Percentiles rank a stretch among this genome's conserved stretches.
These are phyloP conservation scores for Plasmodium yoelii DNA, from an alignment of 169 alveolate genomes.

Conservation along the genomic window DNA sequence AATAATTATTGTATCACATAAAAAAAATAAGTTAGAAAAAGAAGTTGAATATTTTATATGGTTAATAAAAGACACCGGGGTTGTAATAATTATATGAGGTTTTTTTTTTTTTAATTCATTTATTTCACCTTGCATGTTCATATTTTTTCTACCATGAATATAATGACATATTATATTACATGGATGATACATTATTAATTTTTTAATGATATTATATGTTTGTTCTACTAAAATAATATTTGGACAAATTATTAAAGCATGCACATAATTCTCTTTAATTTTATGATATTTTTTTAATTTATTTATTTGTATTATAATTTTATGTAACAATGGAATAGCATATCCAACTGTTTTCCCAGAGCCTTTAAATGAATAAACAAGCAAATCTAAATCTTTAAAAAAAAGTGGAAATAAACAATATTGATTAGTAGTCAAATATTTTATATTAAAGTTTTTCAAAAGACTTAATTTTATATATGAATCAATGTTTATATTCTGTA, in stretches of 20 bases:
- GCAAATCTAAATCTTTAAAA: constrained; percentile 56
- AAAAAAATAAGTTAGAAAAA: constrained; percentile 41
- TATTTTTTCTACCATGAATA: constrained; percentile 70
- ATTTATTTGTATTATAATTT: constrained; percentile 51
- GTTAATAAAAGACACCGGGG: constrained; percentile 50
- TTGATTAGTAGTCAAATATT: constrained; percentile 61
- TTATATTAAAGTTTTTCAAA: constrained; percentile 38
- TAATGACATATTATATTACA: constrained; percentile 45
- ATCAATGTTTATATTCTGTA: constrained; percentile 25
- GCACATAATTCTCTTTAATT: constrained; percentile 29
- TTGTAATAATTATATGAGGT: constrained; percentile 60
- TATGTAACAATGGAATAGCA: constrained; percentile 30
- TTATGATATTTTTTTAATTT: constrained; percentile 22
- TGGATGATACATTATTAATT: constrained; percentile 72
- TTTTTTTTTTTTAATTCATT: constrained; percentile 60
- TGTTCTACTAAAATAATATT: constrained; percentile 65
- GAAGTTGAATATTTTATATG: constrained; percentile 20
- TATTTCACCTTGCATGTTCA: constrained; percentile 64
- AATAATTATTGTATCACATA: constrained; percentile 66
- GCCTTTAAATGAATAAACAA: constrained; percentile 46
- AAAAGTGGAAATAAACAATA: constrained; percentile 58
- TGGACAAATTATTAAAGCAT: constrained; percentile 59
- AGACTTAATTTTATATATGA: constrained; percentile 60
- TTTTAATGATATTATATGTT: constrained; percentile 30
- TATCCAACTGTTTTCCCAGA: constrained; percentile 58